Evolutionary conservation across 108 stramenopile species (phyloP).

Genomic region (Craspedostauros australis): DNA sequence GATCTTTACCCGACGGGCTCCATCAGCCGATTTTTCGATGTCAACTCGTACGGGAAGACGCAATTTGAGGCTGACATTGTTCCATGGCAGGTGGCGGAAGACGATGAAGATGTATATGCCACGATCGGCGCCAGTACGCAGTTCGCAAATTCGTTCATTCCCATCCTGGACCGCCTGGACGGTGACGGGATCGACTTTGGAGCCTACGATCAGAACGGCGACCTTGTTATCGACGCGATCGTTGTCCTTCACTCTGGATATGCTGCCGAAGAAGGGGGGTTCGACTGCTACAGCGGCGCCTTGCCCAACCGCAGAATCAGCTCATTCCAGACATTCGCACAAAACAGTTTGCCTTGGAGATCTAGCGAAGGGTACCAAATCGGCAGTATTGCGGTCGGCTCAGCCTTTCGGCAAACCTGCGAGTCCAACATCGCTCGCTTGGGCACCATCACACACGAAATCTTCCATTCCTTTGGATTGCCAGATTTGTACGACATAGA

Average conservation of each 20-base stretch:
- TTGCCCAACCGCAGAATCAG: neutral
- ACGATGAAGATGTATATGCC: constrained; percentile 43
- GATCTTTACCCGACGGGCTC: constrained; percentile 32
- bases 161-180: constrained; percentile 4
- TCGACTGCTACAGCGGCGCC: constrained; percentile 6
- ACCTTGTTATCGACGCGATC: constrained; percentile 10
- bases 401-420: neutral
- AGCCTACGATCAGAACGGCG: constrained; percentile 4
- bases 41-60: constrained; percentile 28
- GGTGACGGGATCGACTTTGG: neutral
- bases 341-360: too few species aligned
- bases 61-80: constrained; percentile 23
- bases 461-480: constrained; percentile 31
- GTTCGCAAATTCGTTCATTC: constrained; percentile 8
- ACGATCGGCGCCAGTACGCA: neutral
- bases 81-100: constrained; percentile 35
- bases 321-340: neutral
- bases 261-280: constrained; percentile 42
- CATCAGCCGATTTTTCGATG: constrained; percentile 15
- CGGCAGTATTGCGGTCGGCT: neutral
- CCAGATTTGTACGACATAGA: constrained; percentile 43
- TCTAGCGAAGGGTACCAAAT: too few species aligned
- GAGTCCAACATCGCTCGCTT: constrained; percentile 23
- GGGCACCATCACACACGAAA: constrained; percentile 45
- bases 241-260: constrained; percentile 52